Base-by-base conservation (phyloP, 495 filamentous ascomycete genomes). In the Talaromyces trachyspermus region DNA sequence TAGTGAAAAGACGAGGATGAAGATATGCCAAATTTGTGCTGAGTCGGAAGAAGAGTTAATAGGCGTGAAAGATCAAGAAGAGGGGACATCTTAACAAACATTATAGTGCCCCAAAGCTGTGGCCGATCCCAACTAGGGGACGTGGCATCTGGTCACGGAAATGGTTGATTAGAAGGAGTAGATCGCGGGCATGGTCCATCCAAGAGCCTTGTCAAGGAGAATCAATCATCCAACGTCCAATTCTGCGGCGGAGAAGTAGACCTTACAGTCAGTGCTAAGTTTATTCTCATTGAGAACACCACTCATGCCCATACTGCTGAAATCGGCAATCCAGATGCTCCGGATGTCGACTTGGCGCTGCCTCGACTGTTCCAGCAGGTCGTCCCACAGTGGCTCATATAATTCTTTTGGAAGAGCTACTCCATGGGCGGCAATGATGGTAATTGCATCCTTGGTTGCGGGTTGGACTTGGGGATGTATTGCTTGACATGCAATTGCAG, bases 381-480 rank as follows among this genome's bases (percentile, higher is more conserved):
- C 80, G 29, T 80, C 82, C 77, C 81, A 90, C 6, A 88, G 66
- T 2, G 85, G 83, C 56, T 89, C 87, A 59, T 87, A 89, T 3
- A 86, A 58, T 62, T 84, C 86, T 50, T 62, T 62, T 0, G 49
- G 59, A 25, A 42, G 48, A 1, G 54, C 82, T 60, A 83, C 85
- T 11, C 82, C 86, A 53, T 82, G 81, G 4, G 76, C 72, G 17
- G 70, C 83, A 47, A 88, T 74, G 54, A 88, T 79, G 41, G 83
- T 88, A n/a, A 87, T 35, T 35, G 32, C 54, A 61, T 86, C 79
- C 2, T 80, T 81, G 0, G 70, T 69, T 23, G 74, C 57, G 1
- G 82, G 77, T 20, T 59, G 43, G 1, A 56, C 15, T 70, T 49
- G 1, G 83, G 83, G 1, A 69, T 76, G 61, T 88, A 89, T 57